phyloP scores from a whole-genome alignment of 2,329 filamentous ascomycete genomes.

The Parafenestella ontariensis region DNA sequence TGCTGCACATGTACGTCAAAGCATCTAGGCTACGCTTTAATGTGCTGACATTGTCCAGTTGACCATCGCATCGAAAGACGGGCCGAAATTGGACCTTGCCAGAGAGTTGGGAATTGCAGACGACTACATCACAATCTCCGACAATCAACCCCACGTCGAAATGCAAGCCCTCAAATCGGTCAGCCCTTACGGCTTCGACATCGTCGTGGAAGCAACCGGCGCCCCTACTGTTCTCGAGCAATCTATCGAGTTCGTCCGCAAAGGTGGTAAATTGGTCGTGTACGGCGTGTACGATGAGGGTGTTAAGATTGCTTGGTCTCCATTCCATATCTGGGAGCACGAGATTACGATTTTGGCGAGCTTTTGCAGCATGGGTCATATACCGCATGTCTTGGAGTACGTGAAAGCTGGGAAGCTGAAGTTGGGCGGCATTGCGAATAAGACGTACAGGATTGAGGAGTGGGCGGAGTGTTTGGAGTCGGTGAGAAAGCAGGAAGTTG shows the following conservation, averaged over 20 bases:
- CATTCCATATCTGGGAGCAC: conserved; percentile 71
- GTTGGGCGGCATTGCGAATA: conserved; percentile 74
- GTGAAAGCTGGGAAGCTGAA: conserved; percentile 67
- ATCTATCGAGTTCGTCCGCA: conserved; percentile 73
- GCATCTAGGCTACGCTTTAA: too few species aligned
- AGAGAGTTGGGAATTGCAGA: conserved; percentile 57
- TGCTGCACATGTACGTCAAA: conserved; percentile 62
- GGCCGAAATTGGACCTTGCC: conserved; percentile 75
- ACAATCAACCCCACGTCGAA: conserved; percentile 41
- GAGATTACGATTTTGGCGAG: conserved; percentile 75
- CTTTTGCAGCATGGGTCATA: conserved; percentile 70
- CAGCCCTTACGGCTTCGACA: conserved; percentile 76
- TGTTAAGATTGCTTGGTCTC: conserved; percentile 71
- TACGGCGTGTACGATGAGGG: conserved; percentile 73
- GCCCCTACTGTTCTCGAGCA: conserved; percentile 73
- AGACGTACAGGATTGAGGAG: conserved; percentile 75
- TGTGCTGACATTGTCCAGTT: conserved; percentile 41
- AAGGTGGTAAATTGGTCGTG: conserved; percentile 74
- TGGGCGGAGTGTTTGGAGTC: conserved; percentile 73
- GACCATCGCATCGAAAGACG: conserved; percentile 71
- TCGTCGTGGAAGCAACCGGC: conserved; percentile 75
- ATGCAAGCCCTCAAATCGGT: conserved; percentile 68
- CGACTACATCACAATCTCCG: conserved; percentile 55
- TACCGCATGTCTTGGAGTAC: conserved; percentile 38
- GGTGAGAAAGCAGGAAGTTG: conserved; percentile 75